Conservation (phyloP, 805 yeast species). For the Tetrapisispora pingtungensis region DNA sequence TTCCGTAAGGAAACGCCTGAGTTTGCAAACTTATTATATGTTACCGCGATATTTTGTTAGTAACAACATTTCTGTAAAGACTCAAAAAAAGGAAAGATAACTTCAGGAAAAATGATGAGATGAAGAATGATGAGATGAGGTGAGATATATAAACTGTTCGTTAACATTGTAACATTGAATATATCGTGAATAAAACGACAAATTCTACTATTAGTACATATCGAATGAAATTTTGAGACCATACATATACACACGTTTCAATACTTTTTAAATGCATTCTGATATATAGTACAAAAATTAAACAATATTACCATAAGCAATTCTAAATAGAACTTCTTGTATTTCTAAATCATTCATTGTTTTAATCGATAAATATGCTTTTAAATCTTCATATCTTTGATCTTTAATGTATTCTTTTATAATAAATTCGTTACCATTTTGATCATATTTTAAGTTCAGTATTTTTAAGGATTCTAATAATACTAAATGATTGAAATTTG, state of each 20-base stretch:
- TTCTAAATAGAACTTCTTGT: slow-evolving; percentile 31
- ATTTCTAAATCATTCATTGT: slow-evolving; percentile 27
- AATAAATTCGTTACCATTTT: slow-evolving; percentile 7
- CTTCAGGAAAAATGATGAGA: too few relatives aligned
- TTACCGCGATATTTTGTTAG: too few relatives aligned
- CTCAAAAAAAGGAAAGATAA: neutral
- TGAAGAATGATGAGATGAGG: too few relatives aligned
- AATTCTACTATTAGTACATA: too few relatives aligned
- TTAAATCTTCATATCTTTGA: slow-evolving; percentile 22
- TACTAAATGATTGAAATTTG: slow-evolving; percentile 13
- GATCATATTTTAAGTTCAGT: slow-evolving; percentile 24
- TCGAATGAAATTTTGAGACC: too few relatives aligned
- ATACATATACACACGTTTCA: too few relatives aligned
- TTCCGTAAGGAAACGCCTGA: neutral
- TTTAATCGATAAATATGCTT: slow-evolving; percentile 10
- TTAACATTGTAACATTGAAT: too few relatives aligned
- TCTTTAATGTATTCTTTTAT: slow-evolving; percentile 24
- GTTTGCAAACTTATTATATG: too few relatives aligned
- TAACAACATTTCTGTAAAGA: too few relatives aligned
- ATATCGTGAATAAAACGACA: too few relatives aligned
- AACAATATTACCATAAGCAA: slow-evolving; percentile 20
- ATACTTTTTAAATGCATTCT: too few relatives aligned
- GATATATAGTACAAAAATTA: slow-evolving; percentile 1
- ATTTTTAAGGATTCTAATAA: slow-evolving; percentile 22
- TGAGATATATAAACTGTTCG: too few relatives aligned